phyloP scores from a whole-genome alignment of 345 rosid genomes.

The Conringia planisiliqua region DNA sequence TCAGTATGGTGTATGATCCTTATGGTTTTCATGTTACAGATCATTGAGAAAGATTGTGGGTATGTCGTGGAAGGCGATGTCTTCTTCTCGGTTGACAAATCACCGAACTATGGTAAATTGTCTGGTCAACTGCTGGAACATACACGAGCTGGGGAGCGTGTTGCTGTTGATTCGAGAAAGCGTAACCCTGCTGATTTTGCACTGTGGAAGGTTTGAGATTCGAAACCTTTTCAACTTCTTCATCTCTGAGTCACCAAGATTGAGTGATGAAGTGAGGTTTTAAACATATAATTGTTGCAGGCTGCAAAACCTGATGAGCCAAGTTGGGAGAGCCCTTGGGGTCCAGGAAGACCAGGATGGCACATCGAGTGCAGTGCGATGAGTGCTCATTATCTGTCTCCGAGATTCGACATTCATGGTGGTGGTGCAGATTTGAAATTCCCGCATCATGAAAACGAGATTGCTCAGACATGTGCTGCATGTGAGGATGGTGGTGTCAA shows the following conservation, averaged over 20 bases:
- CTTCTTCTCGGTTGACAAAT: slow-evolving; percentile 70
- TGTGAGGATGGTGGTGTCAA: slow-evolving; percentile 51
- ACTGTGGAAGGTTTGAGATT: slow-evolving; percentile 69
- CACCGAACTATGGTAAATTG: slow-evolving; percentile 68
- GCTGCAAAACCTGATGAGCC: slow-evolving; percentile 89
- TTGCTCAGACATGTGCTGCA: slow-evolving; percentile 84
- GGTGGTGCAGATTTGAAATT: slow-evolving; percentile 80
- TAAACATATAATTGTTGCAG: slow-evolving; percentile 38
- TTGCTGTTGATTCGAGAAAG: slow-evolving; percentile 80
- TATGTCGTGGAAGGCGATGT: slow-evolving; percentile 78
- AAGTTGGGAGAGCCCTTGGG: slow-evolving; percentile 92
- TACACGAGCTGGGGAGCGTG: slow-evolving; percentile 80
- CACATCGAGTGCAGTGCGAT: slow-evolving; percentile 99
- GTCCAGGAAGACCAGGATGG: slow-evolving; percentile 96
- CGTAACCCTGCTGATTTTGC: slow-evolving; percentile 89
- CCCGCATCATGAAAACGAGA: slow-evolving; percentile 89
- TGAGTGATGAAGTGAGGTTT: slow-evolving; percentile 1
- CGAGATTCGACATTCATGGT: slow-evolving; percentile 77
- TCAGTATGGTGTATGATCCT: not conserved
- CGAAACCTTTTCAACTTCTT: not conserved
- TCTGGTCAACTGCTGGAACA: slow-evolving; percentile 74
- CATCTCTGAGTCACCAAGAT: not conserved
- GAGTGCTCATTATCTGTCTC: slow-evolving; percentile 71
- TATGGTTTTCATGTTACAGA: slow-evolving; percentile 44
- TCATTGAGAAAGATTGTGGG: slow-evolving; percentile 67